phyloP scores from a whole-genome alignment of 306 rosid species.

The Lablab purpureus region DNA sequence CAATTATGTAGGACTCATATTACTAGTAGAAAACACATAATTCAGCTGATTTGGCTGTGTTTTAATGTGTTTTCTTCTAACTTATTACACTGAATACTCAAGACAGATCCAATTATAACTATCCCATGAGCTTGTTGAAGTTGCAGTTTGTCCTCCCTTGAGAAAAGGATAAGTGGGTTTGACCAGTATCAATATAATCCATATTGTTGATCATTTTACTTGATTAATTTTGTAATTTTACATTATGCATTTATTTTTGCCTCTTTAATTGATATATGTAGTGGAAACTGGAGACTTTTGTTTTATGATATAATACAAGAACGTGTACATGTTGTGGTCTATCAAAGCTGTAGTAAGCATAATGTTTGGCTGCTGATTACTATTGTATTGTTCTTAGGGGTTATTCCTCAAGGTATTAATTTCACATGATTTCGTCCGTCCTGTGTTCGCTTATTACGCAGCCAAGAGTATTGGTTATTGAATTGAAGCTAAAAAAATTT shows the following conservation, averaged over 20 bases:
- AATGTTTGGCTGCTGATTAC: conserved; percentile 1
- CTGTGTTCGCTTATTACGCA: conserved; percentile 2
- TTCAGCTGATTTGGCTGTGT: conserved; percentile 4
- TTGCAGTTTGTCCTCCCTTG: not conserved
- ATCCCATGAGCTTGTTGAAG: conserved; percentile 6
- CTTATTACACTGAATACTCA: not conserved
- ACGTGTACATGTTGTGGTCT: not conserved
- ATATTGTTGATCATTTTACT: not conserved
- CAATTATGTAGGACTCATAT: not conserved
- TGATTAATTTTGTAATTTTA: conserved; percentile 12
- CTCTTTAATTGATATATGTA: conserved; percentile 18
- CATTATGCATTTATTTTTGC: conserved; percentile 16
- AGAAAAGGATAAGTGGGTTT: conserved; percentile 1
- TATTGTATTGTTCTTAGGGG: conserved; percentile 24
- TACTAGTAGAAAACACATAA: conserved; percentile 20
- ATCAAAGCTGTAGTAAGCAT: conserved; percentile 7
- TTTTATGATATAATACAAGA: not conserved
- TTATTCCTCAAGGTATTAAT: conserved; percentile 9
- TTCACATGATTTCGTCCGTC: not conserved
- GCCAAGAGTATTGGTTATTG: conserved; percentile 19
- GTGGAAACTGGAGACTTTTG: not conserved
- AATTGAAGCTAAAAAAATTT: conserved; percentile 27
- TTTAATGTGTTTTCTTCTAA: conserved; percentile 22
- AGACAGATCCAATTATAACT: conserved; percentile 19
- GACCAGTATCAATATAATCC: not conserved